A percentile compares a stretch with the other conserved stretches of the same genome.
Conservation (phyloP, 1,139 yeast species). For the Debaryomyces nepalensis region DNA sequence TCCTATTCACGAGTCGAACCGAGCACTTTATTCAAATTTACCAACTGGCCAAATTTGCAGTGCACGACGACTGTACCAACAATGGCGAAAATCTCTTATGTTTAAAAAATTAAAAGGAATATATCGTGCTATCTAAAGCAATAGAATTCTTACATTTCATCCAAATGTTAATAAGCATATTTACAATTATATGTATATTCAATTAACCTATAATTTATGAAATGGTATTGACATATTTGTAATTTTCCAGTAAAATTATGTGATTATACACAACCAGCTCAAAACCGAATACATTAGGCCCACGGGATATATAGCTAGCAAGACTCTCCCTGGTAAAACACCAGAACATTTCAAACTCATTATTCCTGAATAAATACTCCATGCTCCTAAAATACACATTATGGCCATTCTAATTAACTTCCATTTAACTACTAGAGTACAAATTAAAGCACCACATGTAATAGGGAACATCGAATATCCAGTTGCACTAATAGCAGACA, state of each 20-base stretch:
- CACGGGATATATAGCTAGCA: conserved; percentile 81
- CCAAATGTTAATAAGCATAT: too few species aligned
- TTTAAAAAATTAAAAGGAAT: too few species aligned
- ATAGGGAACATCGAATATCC: conserved; percentile 86
- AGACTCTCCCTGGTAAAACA: conserved; percentile 67
- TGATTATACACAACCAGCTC: conserved; percentile 79
- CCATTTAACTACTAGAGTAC: conserved; percentile 57
- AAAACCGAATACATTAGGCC: conserved; percentile 71
- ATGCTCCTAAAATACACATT: conserved; percentile 56
- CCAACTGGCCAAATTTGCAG: conserved; percentile 16
- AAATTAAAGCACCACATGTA: conserved; percentile 64
- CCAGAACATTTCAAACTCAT: conserved; percentile 71
- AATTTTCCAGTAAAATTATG: conserved; percentile 32
- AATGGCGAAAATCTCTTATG: conserved; percentile 10
- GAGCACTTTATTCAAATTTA: conserved; percentile 13
- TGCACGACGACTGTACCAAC: conserved; percentile 27
- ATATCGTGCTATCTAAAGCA: too few species aligned
- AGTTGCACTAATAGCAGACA: conserved; percentile 79
- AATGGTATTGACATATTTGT: too few species aligned
- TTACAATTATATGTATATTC: too few species aligned
- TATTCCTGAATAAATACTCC: conserved; percentile 77
- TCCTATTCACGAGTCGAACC: conserved; percentile 34
- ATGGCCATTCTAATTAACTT: conserved; percentile 59
- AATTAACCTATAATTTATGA: too few species aligned
- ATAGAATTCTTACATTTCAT: too few species aligned